Percentiles rank a stretch among this genome's conserved stretches.
These are phyloP conservation scores for Nannizziopsis arthrosporioides DNA, from an alignment of 2,329 filamentous ascomycete species.

Conservation along the genomic window DNA sequence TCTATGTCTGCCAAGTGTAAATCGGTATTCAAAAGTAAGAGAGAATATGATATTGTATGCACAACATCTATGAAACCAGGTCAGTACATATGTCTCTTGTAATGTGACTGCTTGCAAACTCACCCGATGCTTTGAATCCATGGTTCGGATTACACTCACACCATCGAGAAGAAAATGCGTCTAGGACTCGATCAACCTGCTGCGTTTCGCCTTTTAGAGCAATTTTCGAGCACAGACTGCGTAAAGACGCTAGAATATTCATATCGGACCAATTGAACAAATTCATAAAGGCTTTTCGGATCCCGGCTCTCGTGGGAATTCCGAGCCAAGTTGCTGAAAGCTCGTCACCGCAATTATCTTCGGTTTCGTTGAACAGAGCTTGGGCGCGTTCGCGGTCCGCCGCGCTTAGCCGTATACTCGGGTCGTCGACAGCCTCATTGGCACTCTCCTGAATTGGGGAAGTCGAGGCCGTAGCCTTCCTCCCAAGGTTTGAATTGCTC, in stretches of 20 bases:
- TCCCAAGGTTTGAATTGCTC: not conserved
- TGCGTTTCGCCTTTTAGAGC: conserved; percentile 86
- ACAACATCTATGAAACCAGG: conserved; percentile 59
- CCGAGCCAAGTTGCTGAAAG: conserved; percentile 83
- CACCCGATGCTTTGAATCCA: conserved; percentile 80
- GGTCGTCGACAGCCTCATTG: not conserved
- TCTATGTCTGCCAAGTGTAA: conserved; percentile 91
- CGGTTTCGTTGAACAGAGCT: conserved; percentile 72
- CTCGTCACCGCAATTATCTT: conserved; percentile 64
- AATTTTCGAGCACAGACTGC: conserved; percentile 68
- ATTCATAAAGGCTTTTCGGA: conserved; percentile 76
- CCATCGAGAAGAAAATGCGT: conserved; percentile 81
- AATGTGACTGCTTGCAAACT: conserved; percentile 21
- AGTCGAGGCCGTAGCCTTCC: not conserved
- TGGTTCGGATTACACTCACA: conserved; percentile 85
- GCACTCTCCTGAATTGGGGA: conserved; percentile 4
- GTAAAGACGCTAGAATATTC: conserved; percentile 67
- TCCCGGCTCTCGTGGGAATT: conserved; percentile 41
- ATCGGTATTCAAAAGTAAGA: conserved; percentile 91
- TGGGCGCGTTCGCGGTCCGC: conserved; percentile 59
- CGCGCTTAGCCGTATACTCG: not conserved
- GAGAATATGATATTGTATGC: conserved; percentile 92
- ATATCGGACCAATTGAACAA: conserved; percentile 75
- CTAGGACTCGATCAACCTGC: conserved; percentile 87
- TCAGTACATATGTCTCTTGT: not conserved